Base-by-base conservation (phyloP, 1,284 basidiomycete genomes). In the Exsudoporus floridanus region DNA sequence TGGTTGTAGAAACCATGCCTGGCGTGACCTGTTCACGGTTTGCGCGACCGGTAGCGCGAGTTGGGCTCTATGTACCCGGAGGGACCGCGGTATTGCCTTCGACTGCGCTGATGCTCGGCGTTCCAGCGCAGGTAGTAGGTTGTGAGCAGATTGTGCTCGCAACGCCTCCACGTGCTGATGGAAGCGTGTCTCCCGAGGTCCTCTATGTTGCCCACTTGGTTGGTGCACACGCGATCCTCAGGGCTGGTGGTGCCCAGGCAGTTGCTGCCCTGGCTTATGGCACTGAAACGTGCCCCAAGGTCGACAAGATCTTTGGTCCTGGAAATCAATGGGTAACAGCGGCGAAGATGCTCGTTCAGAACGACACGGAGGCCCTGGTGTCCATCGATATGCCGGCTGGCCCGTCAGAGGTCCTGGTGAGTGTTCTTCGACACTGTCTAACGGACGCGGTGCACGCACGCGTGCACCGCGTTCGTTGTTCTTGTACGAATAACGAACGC, bases 271-370 rank as follows among this genome's bases (percentile, higher is more conserved):
- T 99, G 74, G 97, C 97, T 1, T 99, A 98, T 71, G 97, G 97
- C 14, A 99, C 97, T 5, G 79, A 89, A 67, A 88, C 88, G 3
- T 94, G 96, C 8, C 94, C 94, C n/a, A 99, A 99, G 75, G 97
- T 99, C 16, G 97, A 99, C 79, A 99, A 98, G 75, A 96, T 99
- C 62, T 97, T 98, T 64, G 97, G 97, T 18, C 97, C 97, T 4
- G 97, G 97, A 23, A 99, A 99, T 70, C 97, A 99, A 71, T 99
- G 96, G 90, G 97, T 99, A 25, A 99, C 96, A 0, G 97, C 97
- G 1, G 96, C 96, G 52, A 99, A 99, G 78, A 98, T 99, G 97
- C 75, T 98, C 56, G 94, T 98, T 19, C 95, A 98, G 73, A 98
- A 98, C 71, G 97, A 99, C 70, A 94, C 94, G n/a, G 91, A 95